Percentiles rank a stretch among this genome's conserved stretches.
phyloP scores from a whole-genome alignment of 306 rosid species.

The Malus sylvestris region DNA sequence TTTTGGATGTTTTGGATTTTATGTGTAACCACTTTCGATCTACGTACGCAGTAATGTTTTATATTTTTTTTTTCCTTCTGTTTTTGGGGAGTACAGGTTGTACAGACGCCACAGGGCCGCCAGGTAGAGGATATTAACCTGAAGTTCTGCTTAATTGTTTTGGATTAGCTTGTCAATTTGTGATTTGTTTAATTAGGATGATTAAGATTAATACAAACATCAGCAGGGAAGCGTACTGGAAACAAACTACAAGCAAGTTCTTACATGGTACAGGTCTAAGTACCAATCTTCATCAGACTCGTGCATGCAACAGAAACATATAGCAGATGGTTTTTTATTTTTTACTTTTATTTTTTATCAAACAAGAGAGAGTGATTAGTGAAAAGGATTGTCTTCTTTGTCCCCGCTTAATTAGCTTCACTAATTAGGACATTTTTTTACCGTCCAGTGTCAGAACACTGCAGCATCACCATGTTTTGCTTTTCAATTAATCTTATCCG shows the following conservation, averaged over 20 bases:
- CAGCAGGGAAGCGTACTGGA: neutral
- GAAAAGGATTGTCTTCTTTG: neutral
- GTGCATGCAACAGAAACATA: neutral
- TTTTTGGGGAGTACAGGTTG: neutral
- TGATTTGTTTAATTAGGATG: neutral
- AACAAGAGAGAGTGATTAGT: neutral
- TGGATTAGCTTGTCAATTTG: neutral
- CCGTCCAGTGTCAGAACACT: neutral
- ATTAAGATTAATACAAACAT: neutral
- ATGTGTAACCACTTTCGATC: constrained; percentile 9
- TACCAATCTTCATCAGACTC: neutral
- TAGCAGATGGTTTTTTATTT: neutral
- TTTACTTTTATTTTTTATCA: neutral
- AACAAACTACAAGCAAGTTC: neutral
- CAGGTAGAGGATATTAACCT: constrained; percentile 2
- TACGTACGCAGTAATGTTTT: neutral
- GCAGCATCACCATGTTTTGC: neutral
- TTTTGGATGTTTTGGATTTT: neutral
- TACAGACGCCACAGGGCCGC: constrained; percentile 18
- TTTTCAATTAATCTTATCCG: neutral
- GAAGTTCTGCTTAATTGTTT: neutral
- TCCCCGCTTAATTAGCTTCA: neutral
- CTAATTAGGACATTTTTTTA: neutral
- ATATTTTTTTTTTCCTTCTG: neutral
- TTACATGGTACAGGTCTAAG: neutral